Evolutionary conservation across 2,329 filamentous ascomycete genomes (phyloP).

Genomic region (Colletotrichum horii): DNA sequence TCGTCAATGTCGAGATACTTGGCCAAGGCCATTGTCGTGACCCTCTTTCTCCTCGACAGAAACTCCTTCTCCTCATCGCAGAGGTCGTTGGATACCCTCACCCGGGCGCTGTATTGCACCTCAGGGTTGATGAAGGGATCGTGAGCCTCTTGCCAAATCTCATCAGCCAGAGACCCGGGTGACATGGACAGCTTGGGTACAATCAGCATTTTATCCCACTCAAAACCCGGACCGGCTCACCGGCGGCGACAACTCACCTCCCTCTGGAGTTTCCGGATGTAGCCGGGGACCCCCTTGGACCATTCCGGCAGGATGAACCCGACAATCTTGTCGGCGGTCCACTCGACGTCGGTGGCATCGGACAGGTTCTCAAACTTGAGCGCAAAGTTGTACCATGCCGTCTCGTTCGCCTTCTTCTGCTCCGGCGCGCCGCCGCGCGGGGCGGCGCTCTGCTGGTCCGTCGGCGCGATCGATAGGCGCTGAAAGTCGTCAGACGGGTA

Average conservation of each 20-base stretch:
- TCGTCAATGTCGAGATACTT: slow-evolving; percentile 81
- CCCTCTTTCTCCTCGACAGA: slow-evolving; percentile 68
- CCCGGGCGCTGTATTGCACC: slow-evolving; percentile 79
- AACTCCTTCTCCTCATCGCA: slow-evolving; percentile 86
- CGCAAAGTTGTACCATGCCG: slow-evolving; percentile 55
- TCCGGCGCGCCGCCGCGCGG: background rate
- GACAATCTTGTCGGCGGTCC: slow-evolving; percentile 65
- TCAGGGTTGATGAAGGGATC: slow-evolving; percentile 86
- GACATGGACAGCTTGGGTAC: slow-evolving; percentile 70
- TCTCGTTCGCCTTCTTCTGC: slow-evolving; percentile 27
- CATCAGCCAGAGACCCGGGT: slow-evolving; percentile 85
- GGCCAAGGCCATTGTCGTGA: slow-evolving; percentile 76
- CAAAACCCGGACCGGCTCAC: background rate
- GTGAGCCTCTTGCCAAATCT: slow-evolving; percentile 92
- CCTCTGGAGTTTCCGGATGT: slow-evolving; percentile 81
- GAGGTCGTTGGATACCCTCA: slow-evolving; percentile 81
- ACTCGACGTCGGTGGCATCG: slow-evolving; percentile 58
- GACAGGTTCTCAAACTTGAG: slow-evolving; percentile 59
- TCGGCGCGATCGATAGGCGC: slow-evolving; percentile 31
- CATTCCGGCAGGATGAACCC: slow-evolving; percentile 82
- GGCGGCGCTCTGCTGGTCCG: slow-evolving; percentile 15
- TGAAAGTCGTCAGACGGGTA: slow-evolving; percentile 50
- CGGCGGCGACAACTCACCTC: slow-evolving; percentile 50
- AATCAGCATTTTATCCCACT: background rate
- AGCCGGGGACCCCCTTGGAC: slow-evolving; percentile 77